These are phyloP conservation scores for Raffaelea deltoideospora DNA, from an alignment of 2,329 filamentous ascomycete species.

Conservation along the genomic window DNA sequence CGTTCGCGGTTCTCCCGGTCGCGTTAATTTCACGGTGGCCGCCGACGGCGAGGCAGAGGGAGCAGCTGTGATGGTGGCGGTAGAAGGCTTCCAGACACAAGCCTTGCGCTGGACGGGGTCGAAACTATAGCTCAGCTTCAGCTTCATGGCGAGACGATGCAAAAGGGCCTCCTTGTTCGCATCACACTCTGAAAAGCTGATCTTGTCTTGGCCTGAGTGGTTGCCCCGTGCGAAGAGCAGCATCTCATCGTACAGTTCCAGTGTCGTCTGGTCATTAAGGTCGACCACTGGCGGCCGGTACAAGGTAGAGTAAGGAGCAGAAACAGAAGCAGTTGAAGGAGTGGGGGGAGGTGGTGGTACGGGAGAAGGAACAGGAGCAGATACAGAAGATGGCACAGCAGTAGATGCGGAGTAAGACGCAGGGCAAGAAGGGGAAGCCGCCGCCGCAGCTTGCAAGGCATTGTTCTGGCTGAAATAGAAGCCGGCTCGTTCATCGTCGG, in stretches of 20 bases:
- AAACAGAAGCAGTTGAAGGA: too few species aligned
- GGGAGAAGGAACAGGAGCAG: background rate
- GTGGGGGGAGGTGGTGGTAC: background rate
- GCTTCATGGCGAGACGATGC: conserved; percentile 13
- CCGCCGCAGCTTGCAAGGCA: background rate
- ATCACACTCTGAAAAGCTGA: conserved; percentile 14
- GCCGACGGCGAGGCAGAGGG: background rate
- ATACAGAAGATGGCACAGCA: background rate
- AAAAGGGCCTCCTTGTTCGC: conserved; percentile 13
- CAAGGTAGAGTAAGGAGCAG: too few species aligned
- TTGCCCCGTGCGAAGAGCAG: conserved; percentile 12
- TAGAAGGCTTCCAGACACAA: conserved; percentile 9
- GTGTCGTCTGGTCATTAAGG: conserved; percentile 10
- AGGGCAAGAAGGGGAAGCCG: background rate
- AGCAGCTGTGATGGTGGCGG: background rate
- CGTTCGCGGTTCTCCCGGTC: too few species aligned
- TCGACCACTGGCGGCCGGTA: conserved; percentile 1
- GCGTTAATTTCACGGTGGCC: too few species aligned
- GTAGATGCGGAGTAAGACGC: background rate
- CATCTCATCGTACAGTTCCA: conserved; percentile 13
- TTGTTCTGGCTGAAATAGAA: background rate
- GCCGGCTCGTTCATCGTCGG: conserved; percentile 8
- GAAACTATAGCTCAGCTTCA: conserved; percentile 15
- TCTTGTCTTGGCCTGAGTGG: conserved; percentile 10
- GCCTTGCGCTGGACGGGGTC: conserved; percentile 12